These are phyloP conservation scores for Tylopilus plumbeoviolaceoides DNA, from an alignment of 768 basidiomycete species.

Conservation along the genomic window DNA sequence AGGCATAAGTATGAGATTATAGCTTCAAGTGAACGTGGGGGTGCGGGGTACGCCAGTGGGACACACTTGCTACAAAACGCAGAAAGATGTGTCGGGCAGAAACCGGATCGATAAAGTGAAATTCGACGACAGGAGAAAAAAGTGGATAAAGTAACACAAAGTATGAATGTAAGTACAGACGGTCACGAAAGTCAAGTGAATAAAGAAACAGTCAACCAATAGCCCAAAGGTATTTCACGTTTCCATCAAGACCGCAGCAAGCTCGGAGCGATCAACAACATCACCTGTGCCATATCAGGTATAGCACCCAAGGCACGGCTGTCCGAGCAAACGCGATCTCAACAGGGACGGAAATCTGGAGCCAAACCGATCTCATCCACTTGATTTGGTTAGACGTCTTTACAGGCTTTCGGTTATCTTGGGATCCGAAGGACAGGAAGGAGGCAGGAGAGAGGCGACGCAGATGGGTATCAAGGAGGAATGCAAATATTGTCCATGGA, in stretches of 20 bases:
- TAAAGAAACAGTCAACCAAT: constrained; percentile 60
- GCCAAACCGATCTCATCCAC: constrained; percentile 47
- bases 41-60: constrained; percentile 22
- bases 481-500: constrained; percentile 29
- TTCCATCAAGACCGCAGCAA: constrained; percentile 3
- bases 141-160: constrained; percentile 30
- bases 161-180: constrained; percentile 25
- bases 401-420: constrained; percentile 33
- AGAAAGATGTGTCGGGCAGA: constrained; percentile 30
- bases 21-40: constrained; percentile 29
- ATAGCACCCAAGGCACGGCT: constrained; percentile 5
- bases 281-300: constrained; percentile 5
- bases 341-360: constrained; percentile 33
- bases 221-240: constrained; percentile 46
- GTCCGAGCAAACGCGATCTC: too few species aligned
- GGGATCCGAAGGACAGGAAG: constrained; percentile 19
- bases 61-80: constrained; percentile 21
- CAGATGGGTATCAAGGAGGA: constrained; percentile 27
- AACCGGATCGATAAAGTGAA: constrained; percentile 31
- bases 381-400: constrained; percentile 28
- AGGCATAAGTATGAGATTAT: constrained; percentile 28
- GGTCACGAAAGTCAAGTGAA: constrained; percentile 37
- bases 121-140: constrained; percentile 28
- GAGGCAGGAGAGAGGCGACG: constrained; percentile 21
- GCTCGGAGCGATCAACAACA: neutral